Conservation (phyloP, 306 rosid genomes). For the Vicia faba region DNA sequence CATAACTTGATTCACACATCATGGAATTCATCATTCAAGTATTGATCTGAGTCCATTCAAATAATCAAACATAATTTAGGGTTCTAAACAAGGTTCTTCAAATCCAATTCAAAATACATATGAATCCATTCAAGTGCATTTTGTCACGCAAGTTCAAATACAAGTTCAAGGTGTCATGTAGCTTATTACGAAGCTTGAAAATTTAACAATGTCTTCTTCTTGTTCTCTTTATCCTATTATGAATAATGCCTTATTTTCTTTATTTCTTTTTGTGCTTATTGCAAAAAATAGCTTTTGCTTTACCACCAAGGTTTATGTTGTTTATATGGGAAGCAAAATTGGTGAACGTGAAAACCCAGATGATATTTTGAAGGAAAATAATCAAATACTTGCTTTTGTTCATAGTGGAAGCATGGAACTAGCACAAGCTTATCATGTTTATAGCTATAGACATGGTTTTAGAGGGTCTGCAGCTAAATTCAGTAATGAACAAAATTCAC, state of each 20-base stretch:
- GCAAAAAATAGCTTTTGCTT: too few species aligned
- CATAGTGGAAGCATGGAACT: slow-evolving; percentile 67
- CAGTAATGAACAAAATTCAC: slow-evolving; percentile 64
- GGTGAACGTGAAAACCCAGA: slow-evolving; percentile 58
- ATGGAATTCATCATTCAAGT: too few species aligned
- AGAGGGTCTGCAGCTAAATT: slow-evolving; percentile 86
- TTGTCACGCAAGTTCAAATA: too few species aligned
- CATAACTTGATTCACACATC: too few species aligned
- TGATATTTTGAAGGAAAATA: slow-evolving; percentile 56
- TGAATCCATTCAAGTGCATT: too few species aligned
- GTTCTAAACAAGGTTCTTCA: too few species aligned
- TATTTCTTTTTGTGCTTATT: slow-evolving; percentile 47
- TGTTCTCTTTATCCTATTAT: slow-evolving; percentile 30
- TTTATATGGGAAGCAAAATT: slow-evolving; percentile 83
- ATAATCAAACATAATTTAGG: too few species aligned
- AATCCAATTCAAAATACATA: too few species aligned
- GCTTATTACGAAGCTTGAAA: slow-evolving; percentile 17
- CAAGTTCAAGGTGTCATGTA: too few species aligned
- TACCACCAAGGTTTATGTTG: too few species aligned
- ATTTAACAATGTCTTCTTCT: slow-evolving; percentile 49
- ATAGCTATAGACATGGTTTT: slow-evolving; percentile 73
- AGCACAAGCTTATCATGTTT: slow-evolving; percentile 73
- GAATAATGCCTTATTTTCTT: slow-evolving; percentile 33
- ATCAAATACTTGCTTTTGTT: slow-evolving; percentile 71
- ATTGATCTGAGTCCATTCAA: too few species aligned